Base-by-base conservation (phyloP, 2,329 filamentous ascomycete genomes). In the Cytospora schulzeri region DNA sequence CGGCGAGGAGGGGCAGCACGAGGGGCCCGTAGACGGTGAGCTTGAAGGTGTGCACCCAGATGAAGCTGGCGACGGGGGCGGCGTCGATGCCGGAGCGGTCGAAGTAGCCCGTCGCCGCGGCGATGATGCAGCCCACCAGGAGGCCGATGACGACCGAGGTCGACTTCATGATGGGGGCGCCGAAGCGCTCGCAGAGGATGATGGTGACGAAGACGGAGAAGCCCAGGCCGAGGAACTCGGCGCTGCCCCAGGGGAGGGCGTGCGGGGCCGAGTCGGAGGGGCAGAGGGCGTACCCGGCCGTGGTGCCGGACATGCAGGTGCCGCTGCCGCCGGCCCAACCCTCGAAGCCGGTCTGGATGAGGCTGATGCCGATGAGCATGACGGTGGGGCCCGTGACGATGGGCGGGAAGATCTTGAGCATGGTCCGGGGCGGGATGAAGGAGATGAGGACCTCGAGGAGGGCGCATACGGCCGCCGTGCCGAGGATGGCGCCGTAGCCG, bases 141-240 rank as follows among this genome's bases (percentile, higher is more conserved):
- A 93, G 81, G 17, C 91, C 91, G 63, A 92, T 81, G 51, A 93
- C 86, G 35, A 94, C 91, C 33, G 88, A 88, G 9, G 87, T 90
- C 2, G 88, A 91, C 73, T 93, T 93, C 90, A 95, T 93, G 69
- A 95, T 90, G 0, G 92, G 91, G 0, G 90, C 85, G 1, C 92
- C 92, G 70, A 93, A 93, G 14, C 91, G 85, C 75, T 95, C 91
- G 73, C 90, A 91, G 15, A 94, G 73, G 66, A 95, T 88, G 72
- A 95, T 94, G 31, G 89, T 90, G 53, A 90, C 70, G 72, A 94
- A 94, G 41, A 93, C 91, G 53, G 87, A 87, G 78, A 95, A 93
- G 0, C 91, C 91, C 2, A 95, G 83, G 15, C 83, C 91, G 6
- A 95, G 85, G 69, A 90, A 92, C 75, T 95, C 89, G 1, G 91